Evolutionary conservation across 208 protist species (phyloP), one percentile per base, ranked within the genome.

Genomic region (Trypanosomatidae sp.): DNA sequence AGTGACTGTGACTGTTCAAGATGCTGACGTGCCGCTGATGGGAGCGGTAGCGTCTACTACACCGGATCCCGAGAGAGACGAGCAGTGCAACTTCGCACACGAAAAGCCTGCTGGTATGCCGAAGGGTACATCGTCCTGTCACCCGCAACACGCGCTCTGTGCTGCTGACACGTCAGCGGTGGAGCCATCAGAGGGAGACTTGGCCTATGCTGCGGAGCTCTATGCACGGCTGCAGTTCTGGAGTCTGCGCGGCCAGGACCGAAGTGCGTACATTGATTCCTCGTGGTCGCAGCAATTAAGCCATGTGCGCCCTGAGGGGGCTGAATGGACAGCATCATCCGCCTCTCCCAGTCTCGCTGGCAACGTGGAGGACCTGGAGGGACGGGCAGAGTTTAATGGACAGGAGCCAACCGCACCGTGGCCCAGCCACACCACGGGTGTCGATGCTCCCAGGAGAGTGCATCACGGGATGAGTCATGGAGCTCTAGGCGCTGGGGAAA

Each of bases 191-290:
- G 75, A 80, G 6, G 91, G 89, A 0, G 89, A 96, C 62, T 58
- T 90, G 36, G 79, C 81, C 46, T 94, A 92, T 69, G 79, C 83
- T 13, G 69, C 85, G 44, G 89, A 96, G 73, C 71, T 96, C 3
- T 82, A 82, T 72, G 78, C 79, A 4, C 87, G 87, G 0, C 44
- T 96, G 25, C 80, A 85, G 50, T 94, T 92, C 66, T 96, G 91
- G 91, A 86, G 76, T 47, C 70, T 85, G 50, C 86, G 89, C 22
- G 91, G 91, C 0, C 81, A 89, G 69, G 79, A 78, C 58, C 82
- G 87, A 8, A 69, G 77, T 30, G 78, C 77, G 25, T 90, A 86
- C 69, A 49, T 81, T 19, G 76, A 85, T 49, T 66, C 59, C 15
- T 74, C 69, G 22, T 76, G 72, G 71, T 43, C 25, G 62, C 67